Percentiles rank a stretch among this genome's conserved stretches.
Evolutionary conservation across 805 yeast species (phyloP).

Genomic region (Candida oleophila): DNA sequence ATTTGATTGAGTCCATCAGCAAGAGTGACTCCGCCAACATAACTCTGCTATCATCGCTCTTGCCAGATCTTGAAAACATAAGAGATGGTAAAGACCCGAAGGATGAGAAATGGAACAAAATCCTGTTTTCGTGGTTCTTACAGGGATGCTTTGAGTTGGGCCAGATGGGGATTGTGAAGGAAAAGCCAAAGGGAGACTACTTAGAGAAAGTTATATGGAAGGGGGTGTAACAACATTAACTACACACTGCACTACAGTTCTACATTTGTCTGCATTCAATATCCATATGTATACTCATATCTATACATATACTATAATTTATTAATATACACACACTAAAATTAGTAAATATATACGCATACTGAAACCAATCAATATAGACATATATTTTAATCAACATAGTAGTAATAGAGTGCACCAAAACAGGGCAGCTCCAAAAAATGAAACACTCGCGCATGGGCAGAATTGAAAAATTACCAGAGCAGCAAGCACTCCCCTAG

Average conservation of each 20-base stretch:
- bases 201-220: slow-evolving; percentile 74
- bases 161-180: slow-evolving; percentile 66
- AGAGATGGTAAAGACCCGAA: slow-evolving; percentile 22
- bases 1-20: slow-evolving; percentile 9
- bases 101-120: slow-evolving; percentile 57
- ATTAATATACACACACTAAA: too few species aligned
- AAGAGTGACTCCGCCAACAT: slow-evolving; percentile 11
- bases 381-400: too few species aligned
- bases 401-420: too few species aligned
- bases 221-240: slow-evolving; percentile 45
- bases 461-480: too few species aligned
- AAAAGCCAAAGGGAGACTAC: slow-evolving; percentile 59
- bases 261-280: background rate
- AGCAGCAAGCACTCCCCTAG: too few species aligned
- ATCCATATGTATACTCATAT: background rate
- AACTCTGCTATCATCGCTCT: background rate
- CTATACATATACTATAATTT: too few species aligned
- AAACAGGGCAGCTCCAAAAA: too few species aligned
- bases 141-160: slow-evolving; percentile 72
- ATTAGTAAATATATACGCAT: too few species aligned
- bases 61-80: slow-evolving; percentile 14
- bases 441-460: too few species aligned
- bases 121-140: slow-evolving; percentile 69
- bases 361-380: too few species aligned
- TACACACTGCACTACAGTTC: background rate